Conservation (phyloP, 129 eudicot genomes). For the Smallanthus sonchifolius region DNA sequence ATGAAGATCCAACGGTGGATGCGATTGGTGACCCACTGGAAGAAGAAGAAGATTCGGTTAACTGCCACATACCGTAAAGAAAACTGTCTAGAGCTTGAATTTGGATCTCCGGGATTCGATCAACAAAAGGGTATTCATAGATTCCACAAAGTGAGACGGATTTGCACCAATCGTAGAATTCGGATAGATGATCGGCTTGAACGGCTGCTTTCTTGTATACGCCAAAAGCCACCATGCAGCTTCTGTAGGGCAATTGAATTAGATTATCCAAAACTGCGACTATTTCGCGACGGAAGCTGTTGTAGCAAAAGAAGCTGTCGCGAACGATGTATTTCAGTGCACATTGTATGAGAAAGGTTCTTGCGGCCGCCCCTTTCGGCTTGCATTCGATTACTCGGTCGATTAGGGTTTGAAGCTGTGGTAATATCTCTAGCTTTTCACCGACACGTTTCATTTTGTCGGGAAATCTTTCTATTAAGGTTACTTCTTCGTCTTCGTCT, state of each 20-base stretch:
- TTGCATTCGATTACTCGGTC: slow-evolving; percentile 60
- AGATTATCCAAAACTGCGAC: slow-evolving; percentile 47
- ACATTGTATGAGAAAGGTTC: slow-evolving; percentile 52
- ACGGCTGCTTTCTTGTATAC: slow-evolving; percentile 64
- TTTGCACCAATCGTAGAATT: slow-evolving; percentile 65
- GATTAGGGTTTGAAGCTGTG: slow-evolving; percentile 53
- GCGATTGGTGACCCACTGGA: slow-evolving; percentile 28
- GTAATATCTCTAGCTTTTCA: slow-evolving; percentile 39
- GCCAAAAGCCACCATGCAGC: slow-evolving; percentile 47
- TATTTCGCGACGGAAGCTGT: slow-evolving; percentile 38
- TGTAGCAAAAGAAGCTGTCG: slow-evolving; percentile 62
- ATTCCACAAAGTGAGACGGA: slow-evolving; percentile 48
- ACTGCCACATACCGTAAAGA: slow-evolving; percentile 65
- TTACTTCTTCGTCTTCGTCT: slow-evolving; percentile 8
- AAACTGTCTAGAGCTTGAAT: slow-evolving; percentile 62
- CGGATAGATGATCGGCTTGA: slow-evolving; percentile 50
- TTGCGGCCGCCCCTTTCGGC: slow-evolving; percentile 49
- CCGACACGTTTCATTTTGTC: slow-evolving; percentile 33
- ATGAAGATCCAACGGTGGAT: slow-evolving; percentile 29
- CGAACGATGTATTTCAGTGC: slow-evolving; percentile 52
- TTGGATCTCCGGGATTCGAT: slow-evolving; percentile 60
- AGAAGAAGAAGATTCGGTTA: slow-evolving; percentile 49
- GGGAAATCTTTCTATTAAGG: neutral
- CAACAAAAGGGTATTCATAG: slow-evolving; percentile 62
- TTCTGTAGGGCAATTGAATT: slow-evolving; percentile 48